Conservation (phyloP, 2,329 filamentous ascomycete genomes). For the Colletotrichum coccodes region DNA sequence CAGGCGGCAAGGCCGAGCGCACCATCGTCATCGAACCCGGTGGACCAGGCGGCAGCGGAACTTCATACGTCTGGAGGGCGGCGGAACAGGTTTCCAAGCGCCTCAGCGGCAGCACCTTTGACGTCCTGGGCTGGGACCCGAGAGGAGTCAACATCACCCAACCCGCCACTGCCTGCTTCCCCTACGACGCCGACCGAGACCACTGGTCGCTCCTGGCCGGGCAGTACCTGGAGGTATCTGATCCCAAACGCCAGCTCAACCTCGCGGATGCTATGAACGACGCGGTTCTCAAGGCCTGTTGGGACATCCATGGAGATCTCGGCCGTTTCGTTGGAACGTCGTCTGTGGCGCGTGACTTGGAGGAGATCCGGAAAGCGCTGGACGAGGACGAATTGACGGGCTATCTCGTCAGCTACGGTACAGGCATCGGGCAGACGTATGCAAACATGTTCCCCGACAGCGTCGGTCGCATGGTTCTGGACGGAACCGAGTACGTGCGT, state of each 20-base stretch:
- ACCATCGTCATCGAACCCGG: conserved; percentile 63
- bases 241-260: conserved; percentile 49
- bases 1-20: conserved; percentile 52
- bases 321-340: conserved; percentile 57
- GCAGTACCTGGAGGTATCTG: conserved; percentile 50
- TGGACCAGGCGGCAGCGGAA: conserved; percentile 61
- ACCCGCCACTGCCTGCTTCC: conserved; percentile 57
- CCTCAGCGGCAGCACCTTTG: conserved; percentile 53
- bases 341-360: conserved; percentile 58
- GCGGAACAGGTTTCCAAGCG: conserved; percentile 50
- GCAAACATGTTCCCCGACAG: conserved; percentile 60
- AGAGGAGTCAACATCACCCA: conserved; percentile 60
- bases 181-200: conserved; percentile 55
- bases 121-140: conserved; percentile 65
- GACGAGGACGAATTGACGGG: conserved; percentile 58
- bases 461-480: conserved; percentile 59
- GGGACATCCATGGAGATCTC: conserved; percentile 54
- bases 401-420: conserved; percentile 62
- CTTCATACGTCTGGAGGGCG: conserved; percentile 49
- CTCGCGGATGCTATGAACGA: conserved; percentile 57
- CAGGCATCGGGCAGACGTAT: conserved; percentile 62
- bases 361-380: conserved; percentile 57
- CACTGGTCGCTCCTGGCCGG: conserved; percentile 54
- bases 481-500: conserved; percentile 58
- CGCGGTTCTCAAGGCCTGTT: conserved; percentile 55